A percentile compares a stretch with the other conserved stretches of the same genome.
Evolutionary conservation across 495 filamentous ascomycete genomes (phyloP).

Genomic region (Xylaria curta): DNA sequence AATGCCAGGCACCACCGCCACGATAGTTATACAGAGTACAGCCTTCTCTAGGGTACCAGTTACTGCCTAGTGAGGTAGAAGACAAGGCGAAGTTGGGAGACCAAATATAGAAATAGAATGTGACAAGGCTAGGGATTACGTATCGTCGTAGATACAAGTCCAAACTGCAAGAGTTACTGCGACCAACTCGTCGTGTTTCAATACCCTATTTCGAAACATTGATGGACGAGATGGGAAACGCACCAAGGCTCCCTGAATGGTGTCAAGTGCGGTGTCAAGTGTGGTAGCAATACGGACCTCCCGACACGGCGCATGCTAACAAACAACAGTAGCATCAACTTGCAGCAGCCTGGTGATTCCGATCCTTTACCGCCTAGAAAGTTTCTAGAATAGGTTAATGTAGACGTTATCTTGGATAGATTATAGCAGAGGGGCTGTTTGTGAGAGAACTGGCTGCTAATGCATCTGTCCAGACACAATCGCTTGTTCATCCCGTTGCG

Average conservation of each 20-base stretch:
- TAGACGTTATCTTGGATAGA: background rate
- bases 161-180: background rate
- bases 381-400: background rate
- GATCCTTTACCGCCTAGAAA: background rate
- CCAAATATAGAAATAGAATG: conserved; percentile 24
- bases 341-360: conserved; percentile 3
- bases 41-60: conserved; percentile 11
- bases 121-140: background rate
- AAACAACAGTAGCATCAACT: background rate
- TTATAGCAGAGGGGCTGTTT: too few species aligned
- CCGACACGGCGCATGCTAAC: background rate
- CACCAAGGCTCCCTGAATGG: conserved; percentile 17
- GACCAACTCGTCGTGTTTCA: conserved; percentile 3
- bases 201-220: conserved; percentile 16
- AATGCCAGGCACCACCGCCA: conserved; percentile 21
- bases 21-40: conserved; percentile 16
- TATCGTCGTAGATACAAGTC: background rate
- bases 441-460: background rate
- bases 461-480: conserved; percentile 1
- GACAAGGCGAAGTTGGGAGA: conserved; percentile 21
- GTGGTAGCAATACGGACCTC: conserved; percentile 14
- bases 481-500: background rate
- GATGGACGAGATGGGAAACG: background rate
- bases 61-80: conserved; percentile 2
- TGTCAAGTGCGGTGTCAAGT: conserved; percentile 5